Conservation (phyloP, 2,329 filamentous ascomycete species). For the Emergomyces orientalis region DNA sequence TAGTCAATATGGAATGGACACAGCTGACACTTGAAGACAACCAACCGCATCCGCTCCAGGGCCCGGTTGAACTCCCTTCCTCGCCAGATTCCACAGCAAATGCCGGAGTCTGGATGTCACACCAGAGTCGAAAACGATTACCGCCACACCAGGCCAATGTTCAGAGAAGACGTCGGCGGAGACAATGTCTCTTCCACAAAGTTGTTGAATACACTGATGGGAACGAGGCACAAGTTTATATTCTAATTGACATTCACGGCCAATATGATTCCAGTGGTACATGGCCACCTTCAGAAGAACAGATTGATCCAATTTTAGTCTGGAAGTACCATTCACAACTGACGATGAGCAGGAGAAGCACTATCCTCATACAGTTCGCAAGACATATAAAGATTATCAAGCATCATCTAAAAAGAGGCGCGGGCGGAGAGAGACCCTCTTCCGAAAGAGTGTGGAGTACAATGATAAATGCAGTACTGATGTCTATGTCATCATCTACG, state of each 20-base stretch:
- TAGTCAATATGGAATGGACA: background rate
- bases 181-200: constrained; percentile 3
- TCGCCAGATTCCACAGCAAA: background rate
- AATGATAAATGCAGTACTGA: no score
- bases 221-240: background rate
- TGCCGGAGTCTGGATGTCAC: background rate
- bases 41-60: background rate
- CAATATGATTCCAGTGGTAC: background rate
- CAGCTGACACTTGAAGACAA: background rate
- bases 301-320: constrained; percentile 1
- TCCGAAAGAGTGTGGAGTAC: no score
- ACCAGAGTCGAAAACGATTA: background rate
- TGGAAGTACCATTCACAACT: background rate
- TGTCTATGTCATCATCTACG: no score
- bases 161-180: constrained; percentile 1
- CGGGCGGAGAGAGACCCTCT: no score
- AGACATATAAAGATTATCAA: no score
- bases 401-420: no score
- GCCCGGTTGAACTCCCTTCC: background rate
- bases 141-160: background rate
- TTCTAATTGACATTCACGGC: background rate
- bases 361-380: no score
- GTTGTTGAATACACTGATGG: constrained; percentile 4
- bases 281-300: constrained; percentile 5
- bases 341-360: background rate